Base-by-base conservation (phyloP, 2,329 filamentous ascomycete species). In the Clathrospora elynae region DNA sequence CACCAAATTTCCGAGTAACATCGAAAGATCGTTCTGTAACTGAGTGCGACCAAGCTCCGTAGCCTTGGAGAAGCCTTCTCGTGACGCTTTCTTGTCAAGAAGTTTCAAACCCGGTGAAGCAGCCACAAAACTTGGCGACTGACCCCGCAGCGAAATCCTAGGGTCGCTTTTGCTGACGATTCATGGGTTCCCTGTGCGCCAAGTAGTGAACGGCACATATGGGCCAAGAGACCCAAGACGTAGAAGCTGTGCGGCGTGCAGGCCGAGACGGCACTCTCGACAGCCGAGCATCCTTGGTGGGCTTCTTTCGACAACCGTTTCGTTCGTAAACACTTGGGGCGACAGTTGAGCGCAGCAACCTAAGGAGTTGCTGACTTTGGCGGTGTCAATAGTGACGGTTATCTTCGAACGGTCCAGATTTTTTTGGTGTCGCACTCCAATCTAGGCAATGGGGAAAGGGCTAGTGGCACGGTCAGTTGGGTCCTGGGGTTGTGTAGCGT, bases 221-320 rank as follows among this genome's bases (percentile, higher is more conserved):
- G 51, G n/a, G n/a, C n/a, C n/a, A n/a, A n/a, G n/a, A 57, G 51
- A 43, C 60, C 64, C 62, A 64, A 64, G 62, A 24, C 28, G 33
- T 42, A 35, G 55, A 61, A 55, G 49, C 45, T 37, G 41, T 57
- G 49, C 31, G 52, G 60, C 62, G 55, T 62, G 55, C 56, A 56
- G 36, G 48, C 53, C 49, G 52, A 55, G 53, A 35, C 35, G 34
- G 37, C 28, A 35, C 46, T 37, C 39, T 33, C 55, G 62, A 63
- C 61, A 63, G 61, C 61, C 59, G 49, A 65, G 57, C 55, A 38
- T 36, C 50, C 51, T 64, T 62, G 53, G 42, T 38, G 58, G 56
- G 55, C 64, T 66, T 67, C 61, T 67, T 65, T 65, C 43, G 42
- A 67, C 62, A 42, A 24, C 33, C 33, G 37, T 46, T 49, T 48